Evolutionary conservation across 2,329 filamentous ascomycete species (phyloP).

Genomic region (Hypoxylon sp.): DNA sequence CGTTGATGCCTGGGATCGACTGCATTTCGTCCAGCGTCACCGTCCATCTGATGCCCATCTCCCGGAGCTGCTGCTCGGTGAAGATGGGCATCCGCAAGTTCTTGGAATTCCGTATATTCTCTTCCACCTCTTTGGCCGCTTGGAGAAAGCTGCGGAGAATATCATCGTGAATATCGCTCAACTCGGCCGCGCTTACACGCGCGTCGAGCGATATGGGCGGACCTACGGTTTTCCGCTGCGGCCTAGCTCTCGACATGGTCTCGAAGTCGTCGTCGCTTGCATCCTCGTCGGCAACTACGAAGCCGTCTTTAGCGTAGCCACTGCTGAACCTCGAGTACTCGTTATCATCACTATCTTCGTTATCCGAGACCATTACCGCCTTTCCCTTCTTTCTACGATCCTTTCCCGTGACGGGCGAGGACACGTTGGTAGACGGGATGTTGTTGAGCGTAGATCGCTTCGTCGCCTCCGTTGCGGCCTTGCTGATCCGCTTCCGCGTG

Average conservation of each 20-base stretch:
- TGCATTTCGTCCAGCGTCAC: slow-evolving; percentile 67
- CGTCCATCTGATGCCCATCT: slow-evolving; percentile 78
- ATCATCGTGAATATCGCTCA: slow-evolving; percentile 68
- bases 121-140: slow-evolving; percentile 67
- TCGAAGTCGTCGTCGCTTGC: slow-evolving; percentile 59
- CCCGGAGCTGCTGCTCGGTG: slow-evolving; percentile 71
- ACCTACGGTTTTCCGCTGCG: slow-evolving; percentile 54
- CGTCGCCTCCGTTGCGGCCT: slow-evolving; percentile 46
- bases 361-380: slow-evolving; percentile 44
- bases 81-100: slow-evolving; percentile 68
- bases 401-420: slow-evolving; percentile 57
- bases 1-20: slow-evolving; percentile 68
- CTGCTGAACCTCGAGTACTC: slow-evolving; percentile 49
- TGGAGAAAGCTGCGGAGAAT: slow-evolving; percentile 71
- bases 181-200: slow-evolving; percentile 55
- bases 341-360: slow-evolving; percentile 48
- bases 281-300: slow-evolving; percentile 50
- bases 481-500: slow-evolving; percentile 48
- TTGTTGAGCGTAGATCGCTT: slow-evolving; percentile 31
- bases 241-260: slow-evolving; percentile 51
- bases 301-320: slow-evolving; percentile 55
- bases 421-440: slow-evolving; percentile 58
- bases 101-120: slow-evolving; percentile 67
- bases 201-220: slow-evolving; percentile 66
- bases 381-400: slow-evolving; percentile 49